Evolutionary conservation across 2,329 filamentous ascomycete genomes (phyloP).

Genomic region (Botrytis fabae): DNA sequence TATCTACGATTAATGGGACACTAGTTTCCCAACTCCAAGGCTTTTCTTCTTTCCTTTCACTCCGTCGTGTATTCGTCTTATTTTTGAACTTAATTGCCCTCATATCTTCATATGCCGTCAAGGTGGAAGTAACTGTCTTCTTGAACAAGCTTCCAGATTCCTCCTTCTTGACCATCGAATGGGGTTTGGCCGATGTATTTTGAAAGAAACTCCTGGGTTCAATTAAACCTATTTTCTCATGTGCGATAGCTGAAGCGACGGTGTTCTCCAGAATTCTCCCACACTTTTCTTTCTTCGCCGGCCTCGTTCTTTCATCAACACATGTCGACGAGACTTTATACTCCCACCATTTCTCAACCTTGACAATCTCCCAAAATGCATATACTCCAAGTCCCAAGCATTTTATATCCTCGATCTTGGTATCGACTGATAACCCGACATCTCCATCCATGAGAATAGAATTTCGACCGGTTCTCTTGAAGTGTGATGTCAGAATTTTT

Average conservation of each 20-base stretch:
- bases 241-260: background rate
- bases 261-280: no score
- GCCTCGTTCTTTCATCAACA: no score
- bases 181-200: background rate
- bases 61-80: background rate
- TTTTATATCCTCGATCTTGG: background rate
- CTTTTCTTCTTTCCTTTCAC: background rate
- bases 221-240: background rate
- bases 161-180: background rate
- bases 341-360: slow-evolving; percentile 14
- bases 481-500: background rate
- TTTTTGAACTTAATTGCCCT: background rate
- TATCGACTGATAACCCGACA: background rate
- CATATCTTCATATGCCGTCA: background rate
- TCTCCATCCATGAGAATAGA: slow-evolving; percentile 1
- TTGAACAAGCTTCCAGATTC: background rate
- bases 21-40: background rate
- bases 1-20: background rate
- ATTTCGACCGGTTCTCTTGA: background rate
- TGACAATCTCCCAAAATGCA: slow-evolving; percentile 9
- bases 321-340: background rate
- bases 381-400: background rate
- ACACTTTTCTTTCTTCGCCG: no score
- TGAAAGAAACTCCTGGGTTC: background rate
- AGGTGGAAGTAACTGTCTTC: background rate